Percentiles rank a stretch among this genome's conserved stretches.
These are phyloP conservation scores for Trichoderma guizhouense DNA, from an alignment of 2,329 filamentous ascomycete genomes.

Conservation along the genomic window DNA sequence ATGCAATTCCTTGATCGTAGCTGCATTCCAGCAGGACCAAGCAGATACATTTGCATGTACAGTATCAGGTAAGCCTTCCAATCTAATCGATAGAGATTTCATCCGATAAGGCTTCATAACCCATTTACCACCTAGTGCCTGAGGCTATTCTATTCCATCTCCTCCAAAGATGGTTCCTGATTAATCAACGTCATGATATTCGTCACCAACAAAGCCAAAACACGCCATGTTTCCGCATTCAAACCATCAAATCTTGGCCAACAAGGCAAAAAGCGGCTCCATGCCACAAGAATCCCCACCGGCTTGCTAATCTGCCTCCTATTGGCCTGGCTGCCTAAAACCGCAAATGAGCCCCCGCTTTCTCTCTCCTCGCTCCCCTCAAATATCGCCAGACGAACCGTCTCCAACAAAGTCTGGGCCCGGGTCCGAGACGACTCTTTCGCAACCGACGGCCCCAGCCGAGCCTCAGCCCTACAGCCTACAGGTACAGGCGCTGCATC, in stretches of 20 bases:
- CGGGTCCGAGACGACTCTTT: conserved; percentile 8
- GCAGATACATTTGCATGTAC: neutral
- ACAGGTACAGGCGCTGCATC: neutral
- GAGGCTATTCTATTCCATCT: neutral
- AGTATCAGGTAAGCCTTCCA: neutral
- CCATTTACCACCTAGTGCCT: neutral
- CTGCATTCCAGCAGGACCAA: neutral
- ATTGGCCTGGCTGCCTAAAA: neutral
- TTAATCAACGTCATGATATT: neutral
- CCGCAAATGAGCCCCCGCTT: neutral
- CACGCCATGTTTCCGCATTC: neutral
- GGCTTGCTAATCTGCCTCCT: neutral
- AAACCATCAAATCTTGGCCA: neutral
- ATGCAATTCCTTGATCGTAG: neutral
- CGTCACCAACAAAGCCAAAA: neutral
- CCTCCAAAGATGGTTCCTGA: neutral
- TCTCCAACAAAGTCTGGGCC: conserved; percentile 4
- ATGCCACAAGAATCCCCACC: neutral
- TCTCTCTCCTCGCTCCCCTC: neutral
- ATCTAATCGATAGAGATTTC: neutral
- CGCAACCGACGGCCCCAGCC: conserved; percentile 4
- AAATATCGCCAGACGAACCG: conserved; percentile 1
- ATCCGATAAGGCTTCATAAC: neutral
- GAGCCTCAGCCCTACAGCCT: conserved; percentile 9
- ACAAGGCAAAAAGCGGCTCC: neutral